Conservation (phyloP, 768 basidiomycete genomes). For the Gelatoporia subvermispora region DNA sequence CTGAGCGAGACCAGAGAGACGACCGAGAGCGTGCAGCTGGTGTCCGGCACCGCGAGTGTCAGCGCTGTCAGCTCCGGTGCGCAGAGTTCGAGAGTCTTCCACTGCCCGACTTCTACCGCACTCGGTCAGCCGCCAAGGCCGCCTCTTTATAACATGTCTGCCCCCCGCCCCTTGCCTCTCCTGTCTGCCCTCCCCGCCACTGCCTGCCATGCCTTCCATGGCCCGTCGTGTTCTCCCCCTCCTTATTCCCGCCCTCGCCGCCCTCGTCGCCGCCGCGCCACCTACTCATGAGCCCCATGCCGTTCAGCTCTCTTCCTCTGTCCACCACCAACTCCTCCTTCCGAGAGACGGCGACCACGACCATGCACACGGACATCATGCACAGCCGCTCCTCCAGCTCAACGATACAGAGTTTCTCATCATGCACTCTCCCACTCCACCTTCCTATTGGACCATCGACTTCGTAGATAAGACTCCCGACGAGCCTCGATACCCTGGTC, state of each 20-base stretch:
- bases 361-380: slow-evolving; percentile 41
- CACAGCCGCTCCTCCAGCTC: slow-evolving; percentile 50
- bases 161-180: slow-evolving; percentile 8
- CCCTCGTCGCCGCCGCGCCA: slow-evolving; percentile 13
- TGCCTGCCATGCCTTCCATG: slow-evolving; percentile 22
- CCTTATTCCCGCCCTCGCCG: slow-evolving; percentile 20
- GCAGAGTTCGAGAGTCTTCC: too few species aligned
- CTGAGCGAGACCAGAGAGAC: too few species aligned
- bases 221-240: slow-evolving; percentile 19
- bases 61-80: too few species aligned
- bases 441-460: slow-evolving; percentile 82
- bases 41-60: too few species aligned
- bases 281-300: slow-evolving; percentile 19
- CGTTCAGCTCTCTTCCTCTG: neutral
- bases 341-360: slow-evolving; percentile 31
- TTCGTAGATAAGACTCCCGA: slow-evolving; percentile 47
- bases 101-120: neutral
- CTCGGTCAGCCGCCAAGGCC: slow-evolving; percentile 3
- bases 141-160: neutral
- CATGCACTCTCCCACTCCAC: slow-evolving; percentile 64
- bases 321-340: slow-evolving; percentile 9
- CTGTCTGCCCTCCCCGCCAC: slow-evolving; percentile 15
- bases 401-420: slow-evolving; percentile 74
- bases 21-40: too few species aligned
- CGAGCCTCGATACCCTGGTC: slow-evolving; percentile 49